Base-by-base conservation (phyloP, 805 yeast genomes). In the Saccharomycopsis sp. region DNA sequence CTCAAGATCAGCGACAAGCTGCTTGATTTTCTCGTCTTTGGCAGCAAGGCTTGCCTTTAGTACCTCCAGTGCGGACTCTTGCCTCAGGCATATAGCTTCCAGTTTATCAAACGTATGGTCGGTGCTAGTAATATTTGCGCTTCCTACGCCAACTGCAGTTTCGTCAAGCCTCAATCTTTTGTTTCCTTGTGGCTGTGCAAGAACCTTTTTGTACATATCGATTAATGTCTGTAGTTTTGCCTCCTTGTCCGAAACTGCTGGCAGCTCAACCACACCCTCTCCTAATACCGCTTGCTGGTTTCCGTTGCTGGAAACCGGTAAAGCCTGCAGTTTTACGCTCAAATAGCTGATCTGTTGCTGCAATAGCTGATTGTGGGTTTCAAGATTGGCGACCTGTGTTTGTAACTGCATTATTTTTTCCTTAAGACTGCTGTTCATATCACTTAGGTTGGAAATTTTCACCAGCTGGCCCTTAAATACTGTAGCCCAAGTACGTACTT, bases 401-500 rank as follows among this genome's bases (percentile, higher is more conserved):
- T 44, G 37, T 9, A 23, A 41, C 12, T 21, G 24, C 3, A 14
- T n/a, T 3, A 52, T 50, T n/a, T 46, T 20, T 14, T 40, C 29
- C 5, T 14, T 44, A 46, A 34, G 16, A 4, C 12, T 15, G 48
- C 50, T 16, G 18, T 48, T 47, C 46, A 8, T 24, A 34, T 29
- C 37, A 20, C 16, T 7, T 21, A 2, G 23, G 9, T 2, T 24
- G 48, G 34, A n/a, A 18, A 23, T 34, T 23, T 44, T 24, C 37
- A 34, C 40, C 24, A 8, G 47, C 15, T 1, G 52, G 16, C 60
- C 50, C 63, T 73, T 66, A 64, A 58, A 44, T 59, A 62, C 24
- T 59, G 51, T 50, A 4, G 55, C 84, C 51, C 80, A 66, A 34
- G 76, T 76, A 56, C 82, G 78, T 54, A 86, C 66, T 67, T 83